Conservation (phyloP, 768 basidiomycete genomes). For the Strobilomyces dryophilus region DNA sequence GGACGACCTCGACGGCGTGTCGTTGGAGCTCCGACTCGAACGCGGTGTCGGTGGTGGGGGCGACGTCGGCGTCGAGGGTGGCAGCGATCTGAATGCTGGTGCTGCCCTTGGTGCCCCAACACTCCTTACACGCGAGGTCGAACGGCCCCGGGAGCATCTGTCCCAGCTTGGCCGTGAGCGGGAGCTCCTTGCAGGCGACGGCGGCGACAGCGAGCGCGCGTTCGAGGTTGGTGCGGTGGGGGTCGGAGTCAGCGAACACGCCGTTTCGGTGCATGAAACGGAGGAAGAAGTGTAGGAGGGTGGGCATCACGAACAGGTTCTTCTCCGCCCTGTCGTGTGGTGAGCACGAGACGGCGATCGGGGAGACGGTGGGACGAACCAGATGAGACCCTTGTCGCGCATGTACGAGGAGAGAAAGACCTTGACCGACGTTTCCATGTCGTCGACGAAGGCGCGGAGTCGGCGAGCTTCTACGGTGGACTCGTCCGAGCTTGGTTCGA, state of each 20-base stretch:
- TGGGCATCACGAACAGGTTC: constrained; percentile 41
- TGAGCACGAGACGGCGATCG: constrained; percentile 6
- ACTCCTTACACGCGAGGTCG: constrained; percentile 43
- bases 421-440: constrained; percentile 56
- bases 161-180: constrained; percentile 37
- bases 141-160: constrained; percentile 40
- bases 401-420: constrained; percentile 71
- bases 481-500: constrained; percentile 19
- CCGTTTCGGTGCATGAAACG: constrained; percentile 42
- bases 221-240: constrained; percentile 31
- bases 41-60: constrained; percentile 1
- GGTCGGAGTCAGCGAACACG: constrained; percentile 34
- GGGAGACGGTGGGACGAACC: constrained; percentile 35
- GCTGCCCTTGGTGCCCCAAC: constrained; percentile 45
- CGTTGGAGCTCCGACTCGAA: constrained; percentile 40
- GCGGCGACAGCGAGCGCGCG: constrained; percentile 41
- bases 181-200: constrained; percentile 38
- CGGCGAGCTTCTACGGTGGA: constrained; percentile 13
- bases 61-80: constrained; percentile 3
- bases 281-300: constrained; percentile 42
- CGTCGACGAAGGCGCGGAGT: constrained; percentile 51
- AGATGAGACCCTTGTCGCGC: constrained; percentile 60
- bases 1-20: constrained; percentile 28
- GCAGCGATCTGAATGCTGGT: constrained; percentile 21
- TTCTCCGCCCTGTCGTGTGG: constrained; percentile 35